Evolutionary conservation across 768 basidiomycete genomes (phyloP).

Genomic region (Mycena chlorophos): DNA sequence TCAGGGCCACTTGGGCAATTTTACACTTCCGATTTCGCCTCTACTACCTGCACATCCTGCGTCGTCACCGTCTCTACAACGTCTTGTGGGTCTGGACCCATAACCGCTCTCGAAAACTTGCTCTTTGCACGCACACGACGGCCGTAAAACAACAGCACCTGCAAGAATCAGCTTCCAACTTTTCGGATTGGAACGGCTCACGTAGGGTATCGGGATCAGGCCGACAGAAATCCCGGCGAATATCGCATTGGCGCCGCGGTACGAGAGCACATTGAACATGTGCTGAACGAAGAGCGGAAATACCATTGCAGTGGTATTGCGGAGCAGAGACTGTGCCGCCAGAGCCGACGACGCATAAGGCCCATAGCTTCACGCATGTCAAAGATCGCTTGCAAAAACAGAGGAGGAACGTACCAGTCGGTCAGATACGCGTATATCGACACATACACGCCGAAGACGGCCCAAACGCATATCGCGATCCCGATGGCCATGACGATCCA

Average conservation of each 20-base stretch:
- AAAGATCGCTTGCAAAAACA: background rate
- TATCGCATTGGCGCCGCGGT: conserved; percentile 61
- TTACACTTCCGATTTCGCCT: too few relatives aligned
- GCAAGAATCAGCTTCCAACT: background rate
- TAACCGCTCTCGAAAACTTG: conserved; percentile 41
- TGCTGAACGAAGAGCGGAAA: conserved; percentile 66
- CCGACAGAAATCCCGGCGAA: conserved; percentile 52
- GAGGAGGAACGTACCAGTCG: conserved; percentile 49
- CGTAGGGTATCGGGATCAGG: conserved; percentile 64
- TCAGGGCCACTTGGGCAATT: too few relatives aligned
- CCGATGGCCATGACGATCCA: conserved; percentile 66
- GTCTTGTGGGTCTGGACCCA: conserved; percentile 16
- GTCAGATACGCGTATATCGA: conserved; percentile 62
- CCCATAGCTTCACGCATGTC: conserved; percentile 40
- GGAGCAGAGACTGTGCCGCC: conserved; percentile 51
- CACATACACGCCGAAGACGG: conserved; percentile 56
- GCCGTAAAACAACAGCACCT: conserved; percentile 47
- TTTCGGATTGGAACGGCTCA: conserved; percentile 27
- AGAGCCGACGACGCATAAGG: conserved; percentile 69
- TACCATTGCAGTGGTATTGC: conserved; percentile 45
- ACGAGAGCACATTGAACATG: conserved; percentile 57
- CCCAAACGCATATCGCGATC: conserved; percentile 53
- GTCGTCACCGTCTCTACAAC: background rate
- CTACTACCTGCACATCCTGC: background rate
- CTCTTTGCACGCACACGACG: conserved; percentile 41